These are phyloP conservation scores for Wickerhamiella nectarea DNA, from an alignment of 805 yeast genomes.

Conservation along the genomic window DNA sequence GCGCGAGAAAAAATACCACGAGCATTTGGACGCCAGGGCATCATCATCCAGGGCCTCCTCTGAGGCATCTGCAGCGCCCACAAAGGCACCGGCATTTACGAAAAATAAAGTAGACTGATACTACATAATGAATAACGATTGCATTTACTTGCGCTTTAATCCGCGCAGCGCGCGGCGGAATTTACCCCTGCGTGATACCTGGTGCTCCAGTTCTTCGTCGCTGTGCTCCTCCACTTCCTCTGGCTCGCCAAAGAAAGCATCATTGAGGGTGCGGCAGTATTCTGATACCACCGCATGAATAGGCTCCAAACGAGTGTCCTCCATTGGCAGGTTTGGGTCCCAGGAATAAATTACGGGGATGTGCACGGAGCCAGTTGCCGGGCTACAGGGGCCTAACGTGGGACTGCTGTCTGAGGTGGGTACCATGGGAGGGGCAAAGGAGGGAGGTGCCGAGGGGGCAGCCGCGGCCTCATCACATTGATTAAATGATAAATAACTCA, in stretches of 20 bases:
- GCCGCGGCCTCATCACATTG: neutral
- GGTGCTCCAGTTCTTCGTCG: neutral
- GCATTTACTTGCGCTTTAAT: neutral
- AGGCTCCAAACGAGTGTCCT: constrained; percentile 4
- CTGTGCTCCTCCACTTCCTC: neutral
- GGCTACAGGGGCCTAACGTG: too few species aligned
- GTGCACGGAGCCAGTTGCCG: neutral
- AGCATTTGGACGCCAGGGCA: neutral
- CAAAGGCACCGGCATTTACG: neutral
- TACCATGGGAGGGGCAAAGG: neutral
- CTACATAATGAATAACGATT: neutral
- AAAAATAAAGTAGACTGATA: too few species aligned
- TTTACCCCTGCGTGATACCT: constrained; percentile 1
- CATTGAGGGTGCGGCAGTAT: constrained; percentile 5
- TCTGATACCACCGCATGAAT: constrained; percentile 8
- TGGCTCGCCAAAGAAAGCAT: constrained; percentile 3
- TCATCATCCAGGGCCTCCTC: too few species aligned
- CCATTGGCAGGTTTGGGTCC: constrained; percentile 2
- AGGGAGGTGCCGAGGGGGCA: neutral
- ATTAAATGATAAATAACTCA: neutral
- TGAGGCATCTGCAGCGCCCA: too few species aligned
- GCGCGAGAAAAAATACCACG: constrained; percentile 44
- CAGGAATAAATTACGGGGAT: constrained; percentile 1
- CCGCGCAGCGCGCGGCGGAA: constrained; percentile 1
- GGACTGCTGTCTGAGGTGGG: too few species aligned